Base-by-base conservation (phyloP, 805 yeast species). In the Yamadazyma scolyti region DNA sequence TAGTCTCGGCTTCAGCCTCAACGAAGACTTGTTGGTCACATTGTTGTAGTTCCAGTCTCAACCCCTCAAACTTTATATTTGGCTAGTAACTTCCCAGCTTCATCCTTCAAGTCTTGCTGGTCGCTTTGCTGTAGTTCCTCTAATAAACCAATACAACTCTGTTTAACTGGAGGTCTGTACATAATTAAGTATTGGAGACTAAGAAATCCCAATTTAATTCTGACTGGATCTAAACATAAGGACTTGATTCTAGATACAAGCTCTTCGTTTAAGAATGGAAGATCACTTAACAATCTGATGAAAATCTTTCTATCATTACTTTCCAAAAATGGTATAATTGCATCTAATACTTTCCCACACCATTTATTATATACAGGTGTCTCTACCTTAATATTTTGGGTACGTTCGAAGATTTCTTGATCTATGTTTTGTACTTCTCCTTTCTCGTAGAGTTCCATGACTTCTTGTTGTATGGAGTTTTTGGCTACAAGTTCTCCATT, bases 121-220 rank as follows among this genome's bases (percentile, higher is more conserved):
- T 65, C 66, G 25, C 71, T 59, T 21, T 48, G 50, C 17, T 47
- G 34, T 42, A 79, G 50, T 10, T 71, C 74, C 29, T 55, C 55
- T 30, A 79, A 58, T 3, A 79, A 60, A 3, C 58, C 61, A 16
- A 79, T 47, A 44, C 82, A 76, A 9, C 62, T 59, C 3, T 53
- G 65, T 38, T 79, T 75, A 17, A 76, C 86, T 0, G 97, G 97
- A 1, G 96, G 96, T 47, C 95, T 73, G 55, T 85, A 84, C 90
- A 87, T 83, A 33, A 89, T 75, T 39, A 93, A 59, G 48, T 82
- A 86, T 43, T 84, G 85, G 34, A 94, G 60, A 1, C 95, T 77
- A 45, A 86, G 80, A 45, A 85, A 77, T 1, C 97, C 98, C 15
- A 90, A 61, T 30, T 79, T 71, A 14, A 77, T 68, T 56, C 97